Percentiles rank a stretch among this genome's conserved stretches.
phyloP scores from a whole-genome alignment of 768 basidiomycete genomes.

The Megacollybia marginata region DNA sequence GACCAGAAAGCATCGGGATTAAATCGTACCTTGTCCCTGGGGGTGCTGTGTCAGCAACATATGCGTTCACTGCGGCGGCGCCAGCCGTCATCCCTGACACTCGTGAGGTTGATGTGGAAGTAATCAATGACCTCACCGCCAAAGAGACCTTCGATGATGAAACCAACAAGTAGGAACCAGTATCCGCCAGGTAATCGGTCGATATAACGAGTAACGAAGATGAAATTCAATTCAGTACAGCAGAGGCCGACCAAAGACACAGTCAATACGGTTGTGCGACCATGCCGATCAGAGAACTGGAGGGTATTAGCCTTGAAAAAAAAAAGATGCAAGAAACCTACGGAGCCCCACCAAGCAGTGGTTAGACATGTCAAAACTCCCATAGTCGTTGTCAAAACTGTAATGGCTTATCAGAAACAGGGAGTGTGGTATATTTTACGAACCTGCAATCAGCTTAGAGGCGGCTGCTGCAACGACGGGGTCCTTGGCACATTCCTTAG shows the following conservation, averaged over 20 bases:
- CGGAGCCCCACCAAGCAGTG: conserved; percentile 81
- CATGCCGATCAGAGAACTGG: conserved; percentile 72
- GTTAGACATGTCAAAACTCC: conserved; percentile 75
- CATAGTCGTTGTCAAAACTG: conserved; percentile 57
- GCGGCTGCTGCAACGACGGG: conserved; percentile 69
- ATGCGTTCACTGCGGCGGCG: conserved; percentile 50
- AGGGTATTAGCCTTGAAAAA: background rate
- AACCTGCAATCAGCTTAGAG: conserved; percentile 58
- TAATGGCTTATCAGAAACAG: background rate
- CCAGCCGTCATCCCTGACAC: conserved; percentile 38
- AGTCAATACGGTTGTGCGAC: conserved; percentile 59
- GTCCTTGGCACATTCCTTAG: conserved; percentile 49
- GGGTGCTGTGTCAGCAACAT: conserved; percentile 60
- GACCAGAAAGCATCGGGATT: background rate
- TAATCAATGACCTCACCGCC: conserved; percentile 46
- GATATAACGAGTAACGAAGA: conserved; percentile 55
- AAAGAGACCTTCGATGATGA: conserved; percentile 57
- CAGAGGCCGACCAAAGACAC: conserved; percentile 56
- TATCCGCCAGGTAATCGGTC: conserved; percentile 70
- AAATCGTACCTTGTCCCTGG: conserved; percentile 42
- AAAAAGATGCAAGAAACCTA: conserved; percentile 26
- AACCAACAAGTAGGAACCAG: conserved; percentile 65
- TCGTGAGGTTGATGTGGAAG: conserved; percentile 3
- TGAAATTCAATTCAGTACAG: conserved; percentile 54
- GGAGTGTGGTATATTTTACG: conserved; percentile 12